Base-by-base conservation (phyloP, 768 basidiomycete genomes). In the Asterophora lycoperdoides region DNA sequence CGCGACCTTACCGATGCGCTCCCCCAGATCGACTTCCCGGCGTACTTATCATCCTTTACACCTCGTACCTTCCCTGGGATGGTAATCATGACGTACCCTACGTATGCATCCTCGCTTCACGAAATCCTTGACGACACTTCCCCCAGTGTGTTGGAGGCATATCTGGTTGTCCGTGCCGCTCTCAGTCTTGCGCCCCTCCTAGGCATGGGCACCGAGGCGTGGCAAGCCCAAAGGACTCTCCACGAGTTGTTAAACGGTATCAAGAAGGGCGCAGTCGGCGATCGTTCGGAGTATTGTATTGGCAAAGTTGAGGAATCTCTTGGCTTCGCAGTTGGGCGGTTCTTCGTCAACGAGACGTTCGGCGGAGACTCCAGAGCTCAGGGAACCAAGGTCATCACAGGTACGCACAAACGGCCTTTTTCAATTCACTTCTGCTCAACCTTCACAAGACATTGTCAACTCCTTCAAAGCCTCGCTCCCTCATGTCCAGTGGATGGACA, bases 401-500 rank as follows among this genome's bases (percentile, higher is more conserved):
- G 91, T 88, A 52, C 15, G 45, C 20, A 52, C 49, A 69, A 48
- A 23, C 23, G 44, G 26, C 3, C 30, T 29, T 30, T 50, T 39
- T 13, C 37, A 30, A 26, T 52, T 51, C 33, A 23, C 14, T 13
- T 26, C 30, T 13, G 42, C 23, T 44, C 26, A 33, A 47, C 8
- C 13, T 32, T 13, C 30, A 63, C 64, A 53, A 84, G 86, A 86
- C 47, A 87, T 96, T 55, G 80, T 97, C 45, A 66, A 80, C 18
- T 76, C 93, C 0, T 98, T 98, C 74, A 84, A 93, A 62, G 67
- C 67, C 14, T 89, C 90, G 4, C 71, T 99, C 15, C 66, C 75
- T 4, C 63, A 78, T 44, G 76, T 96, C 43, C 77, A 83, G 15
- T 99, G 96, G 96, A 92, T 99, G 87, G 96, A 98, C 62, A 67